Percentiles rank a stretch among this genome's conserved stretches.
Evolutionary conservation across 2,329 filamentous ascomycete species (phyloP).

Genomic region (Fusarium anguioides): DNA sequence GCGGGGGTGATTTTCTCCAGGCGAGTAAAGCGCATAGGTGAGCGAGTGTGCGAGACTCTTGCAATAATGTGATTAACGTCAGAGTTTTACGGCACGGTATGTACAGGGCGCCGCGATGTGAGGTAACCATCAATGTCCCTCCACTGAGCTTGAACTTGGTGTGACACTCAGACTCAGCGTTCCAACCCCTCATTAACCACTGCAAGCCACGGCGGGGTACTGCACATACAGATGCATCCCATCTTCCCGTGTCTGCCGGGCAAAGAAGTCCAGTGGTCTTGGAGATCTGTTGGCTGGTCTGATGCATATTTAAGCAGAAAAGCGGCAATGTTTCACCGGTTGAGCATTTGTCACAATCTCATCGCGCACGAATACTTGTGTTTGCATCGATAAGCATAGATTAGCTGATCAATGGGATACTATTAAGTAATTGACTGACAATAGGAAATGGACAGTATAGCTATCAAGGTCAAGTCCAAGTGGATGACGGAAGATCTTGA

Average conservation of each 20-base stretch:
- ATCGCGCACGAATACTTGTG: neutral
- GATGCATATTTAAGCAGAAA: neutral
- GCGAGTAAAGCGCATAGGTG: neutral
- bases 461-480: constrained; percentile 10
- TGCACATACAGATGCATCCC: constrained; percentile 15
- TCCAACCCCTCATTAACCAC: constrained; percentile 44
- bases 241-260: constrained; percentile 3
- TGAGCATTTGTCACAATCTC: neutral
- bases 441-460: neutral
- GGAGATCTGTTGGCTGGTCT: neutral
- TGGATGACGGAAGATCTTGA: too few species aligned
- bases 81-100: constrained; percentile 1
- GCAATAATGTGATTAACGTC: neutral
- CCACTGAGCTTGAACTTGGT: constrained; percentile 2
- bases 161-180: constrained; percentile 8
- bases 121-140: constrained; percentile 23
- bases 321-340: neutral
- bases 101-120: constrained; percentile 19
- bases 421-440: neutral
- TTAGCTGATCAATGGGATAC: neutral
- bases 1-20: constrained; percentile 27
- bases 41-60: neutral
- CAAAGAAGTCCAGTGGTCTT: neutral
- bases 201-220: constrained; percentile 43
- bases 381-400: neutral